Conservation (phyloP, 169 alveolate species). For the Plasmodium berghei region DNA sequence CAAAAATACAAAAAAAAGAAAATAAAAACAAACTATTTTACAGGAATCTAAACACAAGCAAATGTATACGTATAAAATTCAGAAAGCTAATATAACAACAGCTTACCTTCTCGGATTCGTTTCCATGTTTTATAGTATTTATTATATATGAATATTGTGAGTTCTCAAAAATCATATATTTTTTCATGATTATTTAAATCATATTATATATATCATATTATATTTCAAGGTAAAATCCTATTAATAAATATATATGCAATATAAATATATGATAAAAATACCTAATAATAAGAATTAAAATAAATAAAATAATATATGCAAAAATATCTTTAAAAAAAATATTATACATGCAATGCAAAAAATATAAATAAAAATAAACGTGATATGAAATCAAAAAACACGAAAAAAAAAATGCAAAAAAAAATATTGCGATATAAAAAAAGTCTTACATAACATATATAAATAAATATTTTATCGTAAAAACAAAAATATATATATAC, state of each 20-base stretch:
- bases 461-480: too few relatives aligned
- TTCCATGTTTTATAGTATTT: constrained; percentile 75
- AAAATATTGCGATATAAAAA: too few relatives aligned
- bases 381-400: too few relatives aligned
- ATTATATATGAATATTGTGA: constrained; percentile 65
- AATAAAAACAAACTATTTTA: neutral
- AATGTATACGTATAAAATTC: neutral
- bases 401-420: too few relatives aligned
- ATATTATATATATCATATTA: constrained; percentile 3
- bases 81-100: neutral
- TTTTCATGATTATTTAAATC: constrained; percentile 43
- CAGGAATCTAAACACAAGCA: neutral
- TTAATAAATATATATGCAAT: neutral
- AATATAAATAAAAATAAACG: too few relatives aligned
- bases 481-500: too few relatives aligned
- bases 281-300: neutral
- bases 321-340: neutral
- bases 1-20: neutral
- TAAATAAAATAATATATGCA: neutral
- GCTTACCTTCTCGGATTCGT: constrained; percentile 75
- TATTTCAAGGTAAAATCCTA: too few relatives aligned
- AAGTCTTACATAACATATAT: too few relatives aligned
- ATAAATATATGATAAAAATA: neutral
- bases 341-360: neutral
- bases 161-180: constrained; percentile 52